A percentile compares a stretch with the other conserved stretches of the same genome.
phyloP scores from a whole-genome alignment of 2,329 filamentous ascomycete species.

The Cladosporium sp. region DNA sequence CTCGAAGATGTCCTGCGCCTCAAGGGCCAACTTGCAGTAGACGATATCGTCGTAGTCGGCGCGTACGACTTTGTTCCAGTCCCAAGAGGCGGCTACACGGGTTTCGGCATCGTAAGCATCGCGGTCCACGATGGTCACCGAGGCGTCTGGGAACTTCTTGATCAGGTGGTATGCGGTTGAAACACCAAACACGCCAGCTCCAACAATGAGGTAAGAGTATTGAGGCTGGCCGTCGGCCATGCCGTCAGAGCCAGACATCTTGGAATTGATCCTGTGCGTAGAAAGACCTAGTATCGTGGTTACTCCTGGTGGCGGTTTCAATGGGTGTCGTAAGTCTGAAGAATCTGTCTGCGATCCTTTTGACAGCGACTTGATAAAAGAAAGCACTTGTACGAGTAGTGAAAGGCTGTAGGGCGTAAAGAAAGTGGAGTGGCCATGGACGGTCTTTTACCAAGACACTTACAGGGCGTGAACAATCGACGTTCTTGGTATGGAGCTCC shows the following conservation, averaged over 20 bases:
- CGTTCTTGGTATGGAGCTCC: constrained; percentile 19
- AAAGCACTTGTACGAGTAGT: neutral
- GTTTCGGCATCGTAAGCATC: constrained; percentile 36
- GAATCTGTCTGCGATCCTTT: neutral
- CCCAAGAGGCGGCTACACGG: constrained; percentile 63
- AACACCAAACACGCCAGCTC: constrained; percentile 48
- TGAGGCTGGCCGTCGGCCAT: constrained; percentile 12
- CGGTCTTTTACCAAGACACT: constrained; percentile 11
- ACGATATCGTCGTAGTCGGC: constrained; percentile 66
- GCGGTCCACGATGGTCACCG: constrained; percentile 43
- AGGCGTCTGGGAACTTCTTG: constrained; percentile 43
- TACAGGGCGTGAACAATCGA: constrained; percentile 16
- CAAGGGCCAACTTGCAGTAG: constrained; percentile 65
- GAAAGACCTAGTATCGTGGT: too few relatives aligned
- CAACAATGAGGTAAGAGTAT: constrained; percentile 37
- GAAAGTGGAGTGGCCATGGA: constrained; percentile 8
- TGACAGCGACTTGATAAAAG: neutral
- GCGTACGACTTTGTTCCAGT: constrained; percentile 72
- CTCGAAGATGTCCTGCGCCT: constrained; percentile 64
- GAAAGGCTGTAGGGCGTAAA: constrained; percentile 7
- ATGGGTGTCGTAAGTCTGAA: neutral
- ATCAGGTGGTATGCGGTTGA: constrained; percentile 59
- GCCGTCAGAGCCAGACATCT: constrained; percentile 6
- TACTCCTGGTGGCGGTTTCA: neutral
- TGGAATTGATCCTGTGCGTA: neutral